Evolutionary conservation across 2,329 filamentous ascomycete species (phyloP), one percentile per base, ranked within the genome.

Genomic region (Talaromyces marneffei): DNA sequence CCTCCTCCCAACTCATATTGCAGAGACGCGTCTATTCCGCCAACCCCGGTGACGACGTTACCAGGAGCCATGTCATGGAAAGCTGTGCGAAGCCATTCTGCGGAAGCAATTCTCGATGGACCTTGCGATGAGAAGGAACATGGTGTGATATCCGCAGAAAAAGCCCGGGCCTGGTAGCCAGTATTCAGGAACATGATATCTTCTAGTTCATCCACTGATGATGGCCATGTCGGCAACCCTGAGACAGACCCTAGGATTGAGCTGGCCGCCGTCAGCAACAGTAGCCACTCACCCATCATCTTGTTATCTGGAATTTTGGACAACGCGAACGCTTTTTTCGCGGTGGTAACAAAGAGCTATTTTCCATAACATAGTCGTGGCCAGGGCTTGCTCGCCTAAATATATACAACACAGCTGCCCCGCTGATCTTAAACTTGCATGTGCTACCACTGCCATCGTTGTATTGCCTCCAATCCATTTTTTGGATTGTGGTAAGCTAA

Each of bases 1-100:
- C 48, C 42, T 20, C 58, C 58, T 55, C 48, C 58, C 23, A 60
- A 29, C 40, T 60, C 58, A 46, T 60, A 60, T 10, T 60, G 58
- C 18, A 60, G 23, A 31, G 58, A 60, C 4, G 58, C 58, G 55
- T 60, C 58, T 31, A 60, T 35, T 20, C 58, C 58, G 9, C 58
- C 58, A 5, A 60, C 29, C 6, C 58, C 58, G 39, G 58, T 60
- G 16, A 46, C 31, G 29, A 31, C 50, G 8, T 55, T 60, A 23
- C 46, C 58, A 12, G 58, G 58, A 37, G 58, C 58, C 58, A 48
- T 60, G 40, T 60, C 58, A 39, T 60, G 58, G 50, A 60, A 60
- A 46, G 58, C 58, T 10, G 58, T 60, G 27, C 58, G 58, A 60
- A 60, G 58, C 58, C 58, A 60, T 60, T 60, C 58, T 39, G 50